Evolutionary conservation across 2,329 filamentous ascomycete species (phyloP).

Genomic region (Penicillium sclerotigenum): DNA sequence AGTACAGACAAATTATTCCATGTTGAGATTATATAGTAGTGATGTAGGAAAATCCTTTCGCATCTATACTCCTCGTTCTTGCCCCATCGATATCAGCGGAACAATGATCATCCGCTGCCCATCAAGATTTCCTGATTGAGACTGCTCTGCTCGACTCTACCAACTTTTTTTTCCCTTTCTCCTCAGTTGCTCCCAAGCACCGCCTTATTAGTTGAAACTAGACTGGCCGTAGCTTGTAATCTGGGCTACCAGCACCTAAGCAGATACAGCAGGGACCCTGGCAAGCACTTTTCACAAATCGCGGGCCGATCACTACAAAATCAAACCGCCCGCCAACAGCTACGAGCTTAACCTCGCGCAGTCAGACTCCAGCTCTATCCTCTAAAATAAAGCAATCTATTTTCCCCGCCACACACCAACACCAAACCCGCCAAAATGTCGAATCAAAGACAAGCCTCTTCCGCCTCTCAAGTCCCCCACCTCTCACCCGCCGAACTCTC

Average conservation of each 20-base stretch:
- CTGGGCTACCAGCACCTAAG: neutral
- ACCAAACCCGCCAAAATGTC: slow-evolving; percentile 50
- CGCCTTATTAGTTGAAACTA: neutral
- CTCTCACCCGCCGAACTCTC: slow-evolving; percentile 95
- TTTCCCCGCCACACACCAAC: neutral
- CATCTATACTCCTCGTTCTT: neutral
- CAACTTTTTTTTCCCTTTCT: slow-evolving; percentile 17
- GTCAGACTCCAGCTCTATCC: neutral
- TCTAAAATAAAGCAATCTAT: neutral
- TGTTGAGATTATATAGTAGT: too few relatives aligned
- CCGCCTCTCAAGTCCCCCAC: slow-evolving; percentile 51
- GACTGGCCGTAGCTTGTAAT: neutral
- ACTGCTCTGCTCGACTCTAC: slow-evolving; percentile 11
- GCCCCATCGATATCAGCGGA: slow-evolving; percentile 15
- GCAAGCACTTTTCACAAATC: neutral
- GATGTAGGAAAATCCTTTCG: neutral
- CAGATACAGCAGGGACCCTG: neutral
- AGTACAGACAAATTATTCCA: neutral
- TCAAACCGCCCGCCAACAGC: neutral
- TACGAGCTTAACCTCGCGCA: neutral
- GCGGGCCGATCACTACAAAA: slow-evolving; percentile 8
- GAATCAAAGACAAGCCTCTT: slow-evolving; percentile 58
- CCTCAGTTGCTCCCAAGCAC: slow-evolving; percentile 6
- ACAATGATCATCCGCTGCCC: slow-evolving; percentile 26
- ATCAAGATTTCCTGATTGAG: slow-evolving; percentile 35